Evolutionary conservation across 169 alveolate species (phyloP).

Genomic region (Eimeria maxima): DNA sequence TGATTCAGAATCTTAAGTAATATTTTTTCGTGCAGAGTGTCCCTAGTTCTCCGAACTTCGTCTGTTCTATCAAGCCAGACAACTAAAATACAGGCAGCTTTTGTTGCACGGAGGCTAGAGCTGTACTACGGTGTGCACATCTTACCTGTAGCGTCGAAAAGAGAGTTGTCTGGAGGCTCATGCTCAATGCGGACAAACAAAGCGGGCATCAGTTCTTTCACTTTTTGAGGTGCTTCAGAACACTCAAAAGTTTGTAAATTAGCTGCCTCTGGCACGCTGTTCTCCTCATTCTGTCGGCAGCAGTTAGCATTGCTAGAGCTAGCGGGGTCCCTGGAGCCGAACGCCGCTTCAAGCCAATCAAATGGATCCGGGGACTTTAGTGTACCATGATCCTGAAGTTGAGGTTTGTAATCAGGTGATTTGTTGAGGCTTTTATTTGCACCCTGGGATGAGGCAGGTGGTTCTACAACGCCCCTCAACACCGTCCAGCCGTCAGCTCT

Average conservation of each 20-base stretch:
- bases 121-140: neutral
- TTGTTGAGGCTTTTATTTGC: neutral
- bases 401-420: neutral
- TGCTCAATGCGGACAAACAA: slow-evolving; percentile 56
- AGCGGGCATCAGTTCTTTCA: slow-evolving; percentile 51
- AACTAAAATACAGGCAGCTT: neutral
- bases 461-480: slow-evolving; percentile 61
- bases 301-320: slow-evolving; percentile 10
- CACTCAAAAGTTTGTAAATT: neutral
- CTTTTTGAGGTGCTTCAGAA: neutral
- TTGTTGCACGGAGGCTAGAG: neutral
- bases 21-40: neutral
- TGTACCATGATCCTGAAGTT: neutral
- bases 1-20: neutral
- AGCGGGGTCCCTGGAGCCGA: neutral
- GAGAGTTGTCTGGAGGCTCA: slow-evolving; percentile 73
- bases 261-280: neutral
- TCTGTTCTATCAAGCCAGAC: neutral
- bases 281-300: neutral
- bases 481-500: slow-evolving; percentile 50
- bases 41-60: neutral
- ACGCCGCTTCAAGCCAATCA: slow-evolving; percentile 69
- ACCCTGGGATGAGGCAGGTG: neutral
- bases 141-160: slow-evolving; percentile 67
- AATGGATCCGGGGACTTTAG: slow-evolving; percentile 12